A percentile compares a stretch with the other conserved stretches of the same genome.
Evolutionary conservation across 257 asterid genomes (phyloP).

Genomic region (Solanum virginianum): DNA sequence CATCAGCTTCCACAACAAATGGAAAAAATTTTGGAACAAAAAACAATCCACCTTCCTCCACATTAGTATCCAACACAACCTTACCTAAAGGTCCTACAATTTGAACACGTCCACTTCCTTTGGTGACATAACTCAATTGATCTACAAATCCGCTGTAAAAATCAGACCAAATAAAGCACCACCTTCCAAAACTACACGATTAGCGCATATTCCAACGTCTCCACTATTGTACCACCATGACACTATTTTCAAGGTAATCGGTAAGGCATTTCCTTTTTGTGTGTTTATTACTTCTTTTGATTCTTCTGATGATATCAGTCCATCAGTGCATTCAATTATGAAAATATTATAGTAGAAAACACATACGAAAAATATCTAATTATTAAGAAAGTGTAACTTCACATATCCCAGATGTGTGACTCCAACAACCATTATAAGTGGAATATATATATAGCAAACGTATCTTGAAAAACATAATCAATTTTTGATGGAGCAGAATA

Average conservation of each 20-base stretch:
- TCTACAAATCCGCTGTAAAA: conserved; percentile 3
- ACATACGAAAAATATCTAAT: too few species aligned
- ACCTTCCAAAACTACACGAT: conserved; percentile 4
- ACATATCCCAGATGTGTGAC: too few species aligned
- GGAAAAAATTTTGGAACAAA: conserved; percentile 31
- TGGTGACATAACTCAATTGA: conserved; percentile 8
- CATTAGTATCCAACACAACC: conserved; percentile 4
- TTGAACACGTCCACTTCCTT: conserved; percentile 27
- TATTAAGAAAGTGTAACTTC: too few species aligned
- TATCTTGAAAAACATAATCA: conserved; percentile 34
- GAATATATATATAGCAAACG: background rate
- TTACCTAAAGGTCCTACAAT: conserved; percentile 25
- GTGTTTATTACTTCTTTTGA: background rate
- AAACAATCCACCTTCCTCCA: conserved; percentile 15
- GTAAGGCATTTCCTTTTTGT: background rate
- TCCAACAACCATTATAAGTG: too few species aligned
- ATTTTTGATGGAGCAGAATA: conserved; percentile 23
- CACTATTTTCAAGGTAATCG: background rate
- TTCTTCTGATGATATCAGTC: background rate
- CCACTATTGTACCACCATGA: conserved; percentile 11
- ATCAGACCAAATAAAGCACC: conserved; percentile 7
- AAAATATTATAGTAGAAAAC: too few species aligned
- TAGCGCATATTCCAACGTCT: conserved; percentile 12
- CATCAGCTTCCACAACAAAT: conserved; percentile 8
- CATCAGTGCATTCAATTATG: background rate